Conservation (phyloP, 345 rosid genomes). For the Excoecaria cochinchinensis region DNA sequence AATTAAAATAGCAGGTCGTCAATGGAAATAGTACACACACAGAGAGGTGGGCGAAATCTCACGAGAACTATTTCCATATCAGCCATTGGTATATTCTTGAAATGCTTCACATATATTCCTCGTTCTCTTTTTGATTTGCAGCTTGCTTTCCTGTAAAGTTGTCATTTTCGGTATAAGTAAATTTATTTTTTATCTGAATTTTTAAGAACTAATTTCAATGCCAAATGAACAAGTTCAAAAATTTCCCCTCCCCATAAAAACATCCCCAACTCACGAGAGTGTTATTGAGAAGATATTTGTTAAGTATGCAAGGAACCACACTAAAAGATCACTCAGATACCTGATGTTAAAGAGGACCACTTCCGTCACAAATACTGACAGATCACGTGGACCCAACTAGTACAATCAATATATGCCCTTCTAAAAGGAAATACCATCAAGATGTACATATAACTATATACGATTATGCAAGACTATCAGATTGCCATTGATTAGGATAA, state of each 20-base stretch:
- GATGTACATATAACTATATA: not conserved
- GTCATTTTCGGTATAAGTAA: not conserved
- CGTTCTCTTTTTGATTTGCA: slow-evolving; percentile 52
- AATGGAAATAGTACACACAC: not conserved
- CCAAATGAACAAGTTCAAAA: not conserved
- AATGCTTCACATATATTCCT: slow-evolving; percentile 85
- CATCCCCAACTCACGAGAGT: not conserved
- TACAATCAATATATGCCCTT: not conserved
- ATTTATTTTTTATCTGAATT: not conserved
- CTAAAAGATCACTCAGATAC: not conserved
- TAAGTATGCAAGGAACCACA: not conserved
- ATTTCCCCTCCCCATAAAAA: not conserved
- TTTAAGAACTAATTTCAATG: not conserved
- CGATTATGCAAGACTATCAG: not conserved
- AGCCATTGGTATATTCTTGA: slow-evolving; percentile 98
- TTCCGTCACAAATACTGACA: not conserved
- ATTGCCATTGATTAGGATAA: not conserved
- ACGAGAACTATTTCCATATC: slow-evolving; percentile 99
- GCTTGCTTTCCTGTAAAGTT: slow-evolving; percentile 58
- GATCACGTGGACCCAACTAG: no score
- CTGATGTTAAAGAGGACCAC: not conserved
- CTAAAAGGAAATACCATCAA: not conserved
- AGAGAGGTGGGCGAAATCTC: slow-evolving; percentile 32
- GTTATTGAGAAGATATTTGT: not conserved
- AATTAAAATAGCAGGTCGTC: slow-evolving; percentile 17